Base-by-base conservation (phyloP, 2,329 filamentous ascomycete genomes). In the Sporothrix protearum region DNA sequence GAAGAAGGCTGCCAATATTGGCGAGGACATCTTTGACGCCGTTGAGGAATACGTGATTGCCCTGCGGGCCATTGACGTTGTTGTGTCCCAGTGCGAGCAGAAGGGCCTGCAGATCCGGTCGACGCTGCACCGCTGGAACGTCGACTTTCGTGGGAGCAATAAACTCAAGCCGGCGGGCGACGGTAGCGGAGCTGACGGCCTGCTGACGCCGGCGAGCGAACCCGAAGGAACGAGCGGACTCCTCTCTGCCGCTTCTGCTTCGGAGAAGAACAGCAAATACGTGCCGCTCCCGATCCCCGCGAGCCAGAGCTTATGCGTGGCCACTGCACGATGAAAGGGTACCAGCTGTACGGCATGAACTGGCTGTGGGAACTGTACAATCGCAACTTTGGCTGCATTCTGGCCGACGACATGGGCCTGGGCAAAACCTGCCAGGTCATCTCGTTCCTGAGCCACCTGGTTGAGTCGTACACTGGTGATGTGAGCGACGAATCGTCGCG, bases 401-500 rank as follows among this genome's bases (percentile, higher is more conserved):
- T 99, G 22, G 96, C 96, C 1, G 96, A 99, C 78, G 96, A 99
- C 78, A 99, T 99, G 96, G 96, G 92, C 68, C 84, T 95, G 53
- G 96, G 96, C 61, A 99, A 99, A 84, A 99, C 96, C 0, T 97
- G 94, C 76, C 95, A 99, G 78, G 93, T 98, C 73, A 97, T 99
- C 76, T 90, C 93, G 0, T 93, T 99, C 77, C 85, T 99, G 61
- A 92, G 93, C 19, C 91, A 97, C 76, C 84, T 99, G 33, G 89
- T 92, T 19, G 89, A 94, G 77, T 87, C 87, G 39, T 88, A 84
- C 73, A 73, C 69, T 12, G 73, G 55, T 7, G 74, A 76, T 1
- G 67, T 76, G 0, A 30, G 73, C n/a, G 71, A 68, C 55, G 75
- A 71, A 4, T 75, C 77, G 82, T 59, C 72, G 33, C 74, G 85